Evolutionary conservation across 805 yeast genomes (phyloP).

Genomic region (Metschnikowia chrysomelidarum): DNA sequence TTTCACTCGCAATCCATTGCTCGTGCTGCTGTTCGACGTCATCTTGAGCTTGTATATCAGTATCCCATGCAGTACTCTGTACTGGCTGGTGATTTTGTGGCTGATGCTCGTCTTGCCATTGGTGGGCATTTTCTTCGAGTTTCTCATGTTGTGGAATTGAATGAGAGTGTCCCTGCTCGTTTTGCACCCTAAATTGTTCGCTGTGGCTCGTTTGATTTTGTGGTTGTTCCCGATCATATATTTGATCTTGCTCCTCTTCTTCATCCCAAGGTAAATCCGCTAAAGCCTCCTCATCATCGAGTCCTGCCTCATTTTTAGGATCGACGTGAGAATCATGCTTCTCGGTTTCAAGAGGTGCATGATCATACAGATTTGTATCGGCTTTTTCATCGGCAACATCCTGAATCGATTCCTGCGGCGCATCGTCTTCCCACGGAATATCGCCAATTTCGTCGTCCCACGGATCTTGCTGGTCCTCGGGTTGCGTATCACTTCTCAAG

Average conservation of each 20-base stretch:
- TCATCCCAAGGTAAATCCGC: constrained; percentile 16
- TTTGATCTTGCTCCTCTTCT: constrained; percentile 6
- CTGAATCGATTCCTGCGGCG: constrained; percentile 7
- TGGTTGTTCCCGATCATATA: constrained; percentile 1
- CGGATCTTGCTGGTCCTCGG: constrained; percentile 8
- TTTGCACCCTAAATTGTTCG: no score
- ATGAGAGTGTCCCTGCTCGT: no score
- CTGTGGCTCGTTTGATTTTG: neutral
- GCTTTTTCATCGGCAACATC: neutral
- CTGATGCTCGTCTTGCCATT: neutral
- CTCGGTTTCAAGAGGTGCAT: neutral
- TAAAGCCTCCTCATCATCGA: constrained; percentile 4
- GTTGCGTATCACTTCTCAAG: no score
- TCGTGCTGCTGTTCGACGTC: constrained; percentile 1
- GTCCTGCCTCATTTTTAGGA: neutral
- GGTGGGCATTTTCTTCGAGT: no score
- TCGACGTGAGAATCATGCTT: neutral
- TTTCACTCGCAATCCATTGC: neutral
- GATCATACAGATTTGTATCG: no score
- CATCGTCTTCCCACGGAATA: constrained; percentile 18
- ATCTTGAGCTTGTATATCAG: no score
- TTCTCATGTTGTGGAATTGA: no score
- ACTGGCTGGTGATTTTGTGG: neutral
- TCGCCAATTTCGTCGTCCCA: constrained; percentile 21
- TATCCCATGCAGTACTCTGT: no score